These are phyloP conservation scores for Claviceps capensis DNA, from an alignment of 2,329 filamentous ascomycete species.

Conservation along the genomic window DNA sequence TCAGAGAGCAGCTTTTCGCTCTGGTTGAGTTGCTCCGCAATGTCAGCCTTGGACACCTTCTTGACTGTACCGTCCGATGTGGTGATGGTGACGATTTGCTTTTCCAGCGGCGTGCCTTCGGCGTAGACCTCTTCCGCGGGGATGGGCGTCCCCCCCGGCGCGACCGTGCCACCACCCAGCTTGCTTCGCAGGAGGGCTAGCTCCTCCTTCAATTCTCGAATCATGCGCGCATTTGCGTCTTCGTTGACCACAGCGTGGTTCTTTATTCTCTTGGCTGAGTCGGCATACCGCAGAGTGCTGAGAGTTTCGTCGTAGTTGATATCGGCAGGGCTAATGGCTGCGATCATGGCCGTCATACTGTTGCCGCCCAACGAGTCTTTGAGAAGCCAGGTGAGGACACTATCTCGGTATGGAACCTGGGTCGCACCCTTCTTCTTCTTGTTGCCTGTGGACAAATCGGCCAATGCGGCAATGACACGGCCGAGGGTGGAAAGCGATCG, in stretches of 20 bases:
- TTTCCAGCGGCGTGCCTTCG: slow-evolving; percentile 79
- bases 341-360: slow-evolving; percentile 99
- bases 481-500: slow-evolving; percentile 89
- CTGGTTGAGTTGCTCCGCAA: slow-evolving; percentile 88
- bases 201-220: slow-evolving; percentile 93
- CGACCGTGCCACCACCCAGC: slow-evolving; percentile 44
- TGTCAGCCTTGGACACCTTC: slow-evolving; percentile 96
- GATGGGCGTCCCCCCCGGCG: slow-evolving; percentile 33
- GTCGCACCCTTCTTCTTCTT: slow-evolving; percentile 65
- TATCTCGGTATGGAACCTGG: slow-evolving; percentile 93
- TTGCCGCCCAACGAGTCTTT: slow-evolving; percentile 97
- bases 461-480: slow-evolving; percentile 90
- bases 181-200: slow-evolving; percentile 76
- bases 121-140: slow-evolving; percentile 74
- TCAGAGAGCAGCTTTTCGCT: slow-evolving; percentile 94
- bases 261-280: slow-evolving; percentile 98
- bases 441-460: slow-evolving; percentile 65
- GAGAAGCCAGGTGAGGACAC: slow-evolving; percentile 86
- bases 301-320: slow-evolving; percentile 99
- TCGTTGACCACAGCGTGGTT: slow-evolving; percentile 99
- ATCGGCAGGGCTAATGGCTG: slow-evolving; percentile 92
- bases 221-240: slow-evolving; percentile 97
- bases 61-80: slow-evolving; percentile 74
- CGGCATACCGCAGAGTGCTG: slow-evolving; percentile 88
- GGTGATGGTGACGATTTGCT: slow-evolving; percentile 93